Percentiles rank a stretch among this genome's conserved stretches.
Conservation (phyloP, 2,329 filamentous ascomycete genomes). For the Phialophora verrucosa region DNA sequence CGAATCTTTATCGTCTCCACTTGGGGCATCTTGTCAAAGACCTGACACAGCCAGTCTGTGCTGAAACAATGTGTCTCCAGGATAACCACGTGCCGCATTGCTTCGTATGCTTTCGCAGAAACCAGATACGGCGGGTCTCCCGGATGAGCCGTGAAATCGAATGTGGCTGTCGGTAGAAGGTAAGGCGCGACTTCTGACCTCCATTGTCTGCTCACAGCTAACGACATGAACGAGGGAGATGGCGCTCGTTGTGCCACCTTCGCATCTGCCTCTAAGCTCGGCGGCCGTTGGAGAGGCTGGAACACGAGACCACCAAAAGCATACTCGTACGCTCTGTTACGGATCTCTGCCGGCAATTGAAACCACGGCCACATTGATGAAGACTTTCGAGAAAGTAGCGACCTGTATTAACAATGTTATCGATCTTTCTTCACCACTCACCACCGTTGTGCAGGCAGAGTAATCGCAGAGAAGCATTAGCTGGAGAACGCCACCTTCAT, state of each 20-base stretch:
- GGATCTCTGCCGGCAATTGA: slow-evolving; percentile 18
- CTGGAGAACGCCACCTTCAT: not conserved
- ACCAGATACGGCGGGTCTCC: slow-evolving; percentile 7
- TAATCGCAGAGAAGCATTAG: not conserved
- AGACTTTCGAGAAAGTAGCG: not conserved
- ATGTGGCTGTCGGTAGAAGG: slow-evolving; percentile 10
- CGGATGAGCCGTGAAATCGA: slow-evolving; percentile 16
- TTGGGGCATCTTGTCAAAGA: slow-evolving; percentile 16
- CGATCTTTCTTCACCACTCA: not conserved
- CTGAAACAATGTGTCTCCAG: slow-evolving; percentile 19
- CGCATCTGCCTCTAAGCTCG: not conserved
- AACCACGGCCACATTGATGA: slow-evolving; percentile 15
- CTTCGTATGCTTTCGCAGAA: not conserved
- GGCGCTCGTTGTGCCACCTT: not conserved
- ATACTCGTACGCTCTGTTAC: slow-evolving; percentile 16
- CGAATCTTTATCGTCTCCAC: slow-evolving; percentile 10
- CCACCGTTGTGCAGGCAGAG: not conserved
- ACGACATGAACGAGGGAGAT: slow-evolving; percentile 11
- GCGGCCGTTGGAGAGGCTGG: slow-evolving; percentile 4
- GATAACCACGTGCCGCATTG: slow-evolving; percentile 16
- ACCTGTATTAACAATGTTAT: not conserved
- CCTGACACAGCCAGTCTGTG: slow-evolving; percentile 15
- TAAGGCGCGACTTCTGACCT: slow-evolving; percentile 14
- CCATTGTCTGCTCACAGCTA: slow-evolving; percentile 20
- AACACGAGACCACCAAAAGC: slow-evolving; percentile 13